These are phyloP conservation scores for Yamadazyma akitaensis DNA, from an alignment of 805 yeast genomes.

Conservation along the genomic window DNA sequence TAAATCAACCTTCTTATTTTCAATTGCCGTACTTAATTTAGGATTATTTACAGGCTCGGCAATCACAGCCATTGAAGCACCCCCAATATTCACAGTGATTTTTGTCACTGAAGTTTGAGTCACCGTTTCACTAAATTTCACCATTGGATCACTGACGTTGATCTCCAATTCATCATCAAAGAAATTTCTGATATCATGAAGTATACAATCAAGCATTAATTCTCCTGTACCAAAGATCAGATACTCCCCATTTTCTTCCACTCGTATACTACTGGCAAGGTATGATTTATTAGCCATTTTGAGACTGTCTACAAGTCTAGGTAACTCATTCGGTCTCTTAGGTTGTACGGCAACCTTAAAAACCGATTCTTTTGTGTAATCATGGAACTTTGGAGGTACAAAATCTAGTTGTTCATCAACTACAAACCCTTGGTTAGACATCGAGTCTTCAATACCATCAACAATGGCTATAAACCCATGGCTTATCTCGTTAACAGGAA, in stretches of 20 bases:
- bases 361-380: slow-evolving; percentile 43
- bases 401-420: slow-evolving; percentile 14
- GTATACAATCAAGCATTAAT: slow-evolving; percentile 74
- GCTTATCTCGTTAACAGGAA: slow-evolving; percentile 49
- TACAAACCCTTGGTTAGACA: slow-evolving; percentile 62
- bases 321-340: slow-evolving; percentile 70
- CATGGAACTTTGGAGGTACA: not conserved
- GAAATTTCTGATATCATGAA: slow-evolving; percentile 68
- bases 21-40: slow-evolving; percentile 54
- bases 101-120: slow-evolving; percentile 62
- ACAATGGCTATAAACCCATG: slow-evolving; percentile 71
- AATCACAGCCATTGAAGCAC: slow-evolving; percentile 59
- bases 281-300: slow-evolving; percentile 60
- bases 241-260: slow-evolving; percentile 89
- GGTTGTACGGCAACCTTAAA: slow-evolving; percentile 86
- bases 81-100: slow-evolving; percentile 53
- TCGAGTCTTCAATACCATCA: slow-evolving; percentile 51
- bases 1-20: slow-evolving; percentile 41
- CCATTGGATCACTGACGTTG: slow-evolving; percentile 81
- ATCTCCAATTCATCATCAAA: slow-evolving; percentile 63
- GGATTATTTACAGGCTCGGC: slow-evolving; percentile 67
- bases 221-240: slow-evolving; percentile 83
- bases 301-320: slow-evolving; percentile 68
- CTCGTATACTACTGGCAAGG: slow-evolving; percentile 62
- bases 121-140: slow-evolving; percentile 77